Conservation (phyloP, 169 alveolate genomes). For the Plasmodium vivax region DNA sequence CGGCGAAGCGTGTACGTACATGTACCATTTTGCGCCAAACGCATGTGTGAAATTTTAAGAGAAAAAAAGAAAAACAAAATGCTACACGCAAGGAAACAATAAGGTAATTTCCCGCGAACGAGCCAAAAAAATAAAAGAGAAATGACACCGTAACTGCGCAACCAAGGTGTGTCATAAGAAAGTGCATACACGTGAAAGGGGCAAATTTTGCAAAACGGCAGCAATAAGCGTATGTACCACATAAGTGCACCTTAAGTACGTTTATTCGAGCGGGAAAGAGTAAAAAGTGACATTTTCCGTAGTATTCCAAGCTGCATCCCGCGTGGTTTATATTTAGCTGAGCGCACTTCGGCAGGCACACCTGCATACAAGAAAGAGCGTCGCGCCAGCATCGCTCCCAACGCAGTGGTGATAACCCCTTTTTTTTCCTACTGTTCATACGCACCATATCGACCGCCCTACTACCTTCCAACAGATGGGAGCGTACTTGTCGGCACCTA, state of each 20-base stretch:
- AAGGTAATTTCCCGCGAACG: not conserved
- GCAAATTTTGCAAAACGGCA: not conserved
- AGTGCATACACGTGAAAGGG: not conserved
- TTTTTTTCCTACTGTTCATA: not conserved
- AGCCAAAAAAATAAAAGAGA: not conserved
- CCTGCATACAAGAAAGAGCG: not conserved
- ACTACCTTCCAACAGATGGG: constrained; percentile 88
- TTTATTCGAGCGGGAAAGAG: not conserved
- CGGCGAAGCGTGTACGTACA: not conserved
- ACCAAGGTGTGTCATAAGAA: not conserved
- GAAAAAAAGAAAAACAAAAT: too few relatives aligned
- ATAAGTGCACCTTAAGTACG: not conserved
- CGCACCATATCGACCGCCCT: not conserved
- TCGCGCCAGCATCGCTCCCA: not conserved
- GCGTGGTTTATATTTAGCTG: not conserved
- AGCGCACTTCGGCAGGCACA: not conserved
- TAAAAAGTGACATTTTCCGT: not conserved
- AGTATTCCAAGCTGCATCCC: not conserved
- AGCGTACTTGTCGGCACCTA: constrained; percentile 91
- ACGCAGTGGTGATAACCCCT: not conserved
- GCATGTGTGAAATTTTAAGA: not conserved
- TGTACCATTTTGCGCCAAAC: not conserved
- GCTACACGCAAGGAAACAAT: not conserved
- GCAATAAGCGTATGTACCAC: not conserved
- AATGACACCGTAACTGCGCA: not conserved